Percentiles rank a stretch among this genome's conserved stretches.
phyloP scores from a whole-genome alignment of 2,329 filamentous ascomycete genomes.

The Cordyceps pruinosa region DNA sequence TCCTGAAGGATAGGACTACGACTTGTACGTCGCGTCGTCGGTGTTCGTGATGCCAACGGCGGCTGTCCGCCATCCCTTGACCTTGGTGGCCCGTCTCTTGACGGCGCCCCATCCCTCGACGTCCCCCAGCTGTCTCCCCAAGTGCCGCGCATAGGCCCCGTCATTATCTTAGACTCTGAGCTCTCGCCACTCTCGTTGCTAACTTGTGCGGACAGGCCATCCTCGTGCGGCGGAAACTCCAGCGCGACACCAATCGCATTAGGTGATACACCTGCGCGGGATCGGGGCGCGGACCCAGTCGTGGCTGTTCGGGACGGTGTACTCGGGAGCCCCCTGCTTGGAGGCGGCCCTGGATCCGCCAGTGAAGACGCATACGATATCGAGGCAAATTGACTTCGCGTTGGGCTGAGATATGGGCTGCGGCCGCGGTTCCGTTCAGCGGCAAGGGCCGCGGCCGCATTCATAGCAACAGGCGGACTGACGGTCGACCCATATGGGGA shows the following conservation, averaged over 20 bases:
- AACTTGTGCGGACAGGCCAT: neutral
- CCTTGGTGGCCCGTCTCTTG: too few species aligned
- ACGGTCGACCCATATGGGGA: neutral
- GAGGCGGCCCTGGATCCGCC: conserved; percentile 36
- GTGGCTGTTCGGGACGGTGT: conserved; percentile 18
- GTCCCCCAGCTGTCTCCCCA: conserved; percentile 23
- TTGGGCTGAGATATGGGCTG: neutral
- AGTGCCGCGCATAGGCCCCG: conserved; percentile 10
- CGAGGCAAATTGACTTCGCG: conserved; percentile 1
- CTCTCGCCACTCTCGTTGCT: neutral
- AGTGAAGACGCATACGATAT: conserved; percentile 11
- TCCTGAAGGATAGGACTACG: conserved; percentile 20
- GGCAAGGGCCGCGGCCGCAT: neutral
- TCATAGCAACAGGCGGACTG: neutral
- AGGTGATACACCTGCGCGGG: neutral
- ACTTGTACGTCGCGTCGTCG: conserved; percentile 12
- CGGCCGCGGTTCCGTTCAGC: neutral
- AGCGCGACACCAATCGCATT: conserved; percentile 7
- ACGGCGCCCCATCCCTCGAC: conserved; percentile 20
- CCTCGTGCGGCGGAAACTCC: neutral
- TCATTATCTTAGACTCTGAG: conserved; percentile 6
- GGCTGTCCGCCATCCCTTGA: conserved; percentile 19
- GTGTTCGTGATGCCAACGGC: neutral
- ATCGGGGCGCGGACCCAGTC: neutral
- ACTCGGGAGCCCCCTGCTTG: conserved; percentile 35